phyloP scores from a whole-genome alignment of 257 asterid genomes.

The Mitragyna speciosa region DNA sequence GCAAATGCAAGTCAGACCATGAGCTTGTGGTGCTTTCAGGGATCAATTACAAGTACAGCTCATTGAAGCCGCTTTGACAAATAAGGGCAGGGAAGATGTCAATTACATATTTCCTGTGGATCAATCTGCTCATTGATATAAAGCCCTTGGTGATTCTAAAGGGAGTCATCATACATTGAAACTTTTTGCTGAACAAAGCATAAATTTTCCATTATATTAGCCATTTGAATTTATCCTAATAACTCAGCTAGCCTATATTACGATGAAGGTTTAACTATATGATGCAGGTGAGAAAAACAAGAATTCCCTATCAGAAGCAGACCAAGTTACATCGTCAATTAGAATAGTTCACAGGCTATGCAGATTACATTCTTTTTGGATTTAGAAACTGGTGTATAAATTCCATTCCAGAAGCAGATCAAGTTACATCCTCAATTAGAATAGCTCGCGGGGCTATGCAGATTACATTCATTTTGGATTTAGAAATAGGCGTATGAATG shows the following conservation, averaged over 20 bases:
- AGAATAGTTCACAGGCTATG: not conserved
- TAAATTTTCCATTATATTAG: not conserved
- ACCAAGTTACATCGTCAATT: not conserved
- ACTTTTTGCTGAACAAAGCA: not conserved
- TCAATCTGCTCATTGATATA: not conserved
- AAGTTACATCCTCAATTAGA: not conserved
- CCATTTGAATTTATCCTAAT: not conserved
- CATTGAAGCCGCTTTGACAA: not conserved
- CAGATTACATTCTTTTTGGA: not conserved
- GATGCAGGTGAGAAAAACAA: not conserved
- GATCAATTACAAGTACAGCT: not conserved
- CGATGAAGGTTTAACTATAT: not conserved
- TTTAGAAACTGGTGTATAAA: not conserved
- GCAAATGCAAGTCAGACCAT: not conserved
- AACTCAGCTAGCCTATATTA: not conserved
- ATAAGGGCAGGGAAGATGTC: not conserved
- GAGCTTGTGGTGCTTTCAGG: not conserved
- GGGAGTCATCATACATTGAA: not conserved
- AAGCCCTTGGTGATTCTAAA: not conserved
- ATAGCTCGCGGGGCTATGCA: not conserved
- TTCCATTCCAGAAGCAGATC: not conserved
- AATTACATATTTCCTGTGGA: not conserved
- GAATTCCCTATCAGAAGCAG: not conserved
- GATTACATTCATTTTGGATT: not conserved
- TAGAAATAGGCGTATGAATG: not conserved